Evolutionary conservation across 441 rosid species (phyloP).

Genomic region (Gossypium trilobum): DNA sequence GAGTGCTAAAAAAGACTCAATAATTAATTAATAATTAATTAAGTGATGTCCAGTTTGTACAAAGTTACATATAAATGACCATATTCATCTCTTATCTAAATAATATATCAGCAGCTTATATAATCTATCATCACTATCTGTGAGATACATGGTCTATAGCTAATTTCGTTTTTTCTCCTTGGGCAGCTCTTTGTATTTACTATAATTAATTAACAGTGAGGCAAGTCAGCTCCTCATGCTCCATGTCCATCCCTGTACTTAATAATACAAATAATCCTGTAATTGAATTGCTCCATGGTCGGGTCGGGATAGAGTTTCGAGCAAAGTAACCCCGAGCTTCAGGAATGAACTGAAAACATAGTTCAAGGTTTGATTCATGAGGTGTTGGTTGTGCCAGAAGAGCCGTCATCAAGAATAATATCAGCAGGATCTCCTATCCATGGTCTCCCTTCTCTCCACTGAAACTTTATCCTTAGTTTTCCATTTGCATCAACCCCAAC

Average conservation of each 20-base stretch:
- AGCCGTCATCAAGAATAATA: constrained; percentile 53
- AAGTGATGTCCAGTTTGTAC: constrained; percentile 21
- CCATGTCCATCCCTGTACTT: constrained; percentile 23
- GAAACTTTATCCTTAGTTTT: constrained; percentile 76
- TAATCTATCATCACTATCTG: constrained; percentile 17
- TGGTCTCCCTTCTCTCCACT: constrained; percentile 95
- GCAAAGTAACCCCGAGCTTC: constrained; percentile 3
- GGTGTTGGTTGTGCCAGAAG: constrained; percentile 14
- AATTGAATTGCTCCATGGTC: neutral
- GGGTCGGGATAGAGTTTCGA: neutral
- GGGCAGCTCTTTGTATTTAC: constrained; percentile 20
- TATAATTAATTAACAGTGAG: constrained; percentile 25
- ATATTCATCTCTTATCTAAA: constrained; percentile 33
- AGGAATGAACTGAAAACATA: neutral
- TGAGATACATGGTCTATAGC: constrained; percentile 32
- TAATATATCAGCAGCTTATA: constrained; percentile 29
- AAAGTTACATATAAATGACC: constrained; percentile 14
- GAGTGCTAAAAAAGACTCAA: neutral
- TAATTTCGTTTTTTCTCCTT: constrained; percentile 1
- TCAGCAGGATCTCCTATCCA: constrained; percentile 99
- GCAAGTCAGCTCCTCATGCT: constrained; percentile 22
- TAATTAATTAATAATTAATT: too few species aligned
- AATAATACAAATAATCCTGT: constrained; percentile 24
- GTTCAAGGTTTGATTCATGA: constrained; percentile 10
- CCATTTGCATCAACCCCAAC: constrained; percentile 96